Evolutionary conservation across 1,284 basidiomycete genomes (phyloP), one percentile per base, ranked within the genome.

Genomic region (Cutaneotrichosporon cavernicola): DNA sequence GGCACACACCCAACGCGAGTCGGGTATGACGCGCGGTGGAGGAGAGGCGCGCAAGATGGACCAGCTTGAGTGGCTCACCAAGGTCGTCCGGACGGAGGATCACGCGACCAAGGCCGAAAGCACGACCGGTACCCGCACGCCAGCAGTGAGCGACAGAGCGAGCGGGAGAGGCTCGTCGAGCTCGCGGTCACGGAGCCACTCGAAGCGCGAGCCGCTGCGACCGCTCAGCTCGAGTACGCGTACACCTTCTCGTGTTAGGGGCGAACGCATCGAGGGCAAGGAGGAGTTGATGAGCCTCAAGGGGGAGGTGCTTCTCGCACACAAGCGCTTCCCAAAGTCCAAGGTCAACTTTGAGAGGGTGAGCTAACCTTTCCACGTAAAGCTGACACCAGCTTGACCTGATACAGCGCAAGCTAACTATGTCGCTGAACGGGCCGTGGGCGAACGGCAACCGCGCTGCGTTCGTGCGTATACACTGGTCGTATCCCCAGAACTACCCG

Each of bases 351-450:
- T 93, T 49, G 92, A 95, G 75, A 93, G 91, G 84, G 91, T 89
- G 61, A 53, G 80, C 63, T 9, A 31, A 5, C 10, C 34, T 18
- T 14, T 57, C 4, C n/a, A 34, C 2, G 6, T 11, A 2, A 14
- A n/a, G 22, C 56, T 58, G 30, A 53, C 58, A 43, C n/a, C 72
- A 92, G 90, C 87, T 90, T 62, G 92, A 94, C 66, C 81, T 94
- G 50, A 84, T 85, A 5, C 91, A 87, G 72, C 85, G 92, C 32
- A 90, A 87, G 18, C 91, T 91, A 69, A 94, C 91, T 2, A 84
- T 97, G 60, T 90, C 91, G 9, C 82, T 97, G 56, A 89, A 92
- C 72, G 92, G 92, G 0, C 93, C 92, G 1, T 96, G 93, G 92
- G 92, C 91, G 11, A 89, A 89, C 63, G 86, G 77, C 82, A 16